Conservation (phyloP, 2,329 filamentous ascomycete genomes). For the Phialophora verrucosa region DNA sequence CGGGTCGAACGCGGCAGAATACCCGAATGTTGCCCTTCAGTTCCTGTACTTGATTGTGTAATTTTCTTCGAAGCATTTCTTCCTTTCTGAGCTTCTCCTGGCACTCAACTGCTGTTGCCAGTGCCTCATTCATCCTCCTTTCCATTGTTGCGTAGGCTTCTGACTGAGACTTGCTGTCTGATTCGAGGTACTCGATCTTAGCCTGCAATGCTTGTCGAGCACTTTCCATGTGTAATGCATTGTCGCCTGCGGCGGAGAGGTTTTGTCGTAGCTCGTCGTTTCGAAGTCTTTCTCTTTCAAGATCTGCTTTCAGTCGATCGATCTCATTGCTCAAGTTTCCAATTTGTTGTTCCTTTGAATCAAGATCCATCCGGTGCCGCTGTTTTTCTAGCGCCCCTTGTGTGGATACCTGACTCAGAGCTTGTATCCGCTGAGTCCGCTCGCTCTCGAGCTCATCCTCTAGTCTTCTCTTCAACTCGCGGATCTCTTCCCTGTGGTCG, state of each 20-base stretch:
- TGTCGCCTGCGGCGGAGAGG: constrained; percentile 64
- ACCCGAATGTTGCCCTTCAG: constrained; percentile 98
- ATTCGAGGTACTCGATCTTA: constrained; percentile 87
- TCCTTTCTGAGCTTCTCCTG: constrained; percentile 86
- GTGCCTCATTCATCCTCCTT: constrained; percentile 76
- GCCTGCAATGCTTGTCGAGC: constrained; percentile 77
- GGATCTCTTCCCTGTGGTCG: constrained; percentile 71
- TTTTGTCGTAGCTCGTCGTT: constrained; percentile 64
- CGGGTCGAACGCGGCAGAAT: constrained; percentile 91
- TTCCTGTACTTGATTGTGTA: constrained; percentile 98
- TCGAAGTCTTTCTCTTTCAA: constrained; percentile 68
- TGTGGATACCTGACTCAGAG: constrained; percentile 68
- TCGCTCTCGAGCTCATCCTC: constrained; percentile 72
- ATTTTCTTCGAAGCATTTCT: constrained; percentile 84
- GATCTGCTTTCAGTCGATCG: constrained; percentile 52
- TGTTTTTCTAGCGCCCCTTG: constrained; percentile 57
- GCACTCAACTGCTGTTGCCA: constrained; percentile 70
- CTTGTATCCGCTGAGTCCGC: constrained; percentile 61
- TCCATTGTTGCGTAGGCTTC: constrained; percentile 84
- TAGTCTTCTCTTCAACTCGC: constrained; percentile 66
- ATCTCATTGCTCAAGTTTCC: constrained; percentile 51
- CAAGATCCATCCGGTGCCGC: constrained; percentile 51
- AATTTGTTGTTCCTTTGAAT: constrained; percentile 62
- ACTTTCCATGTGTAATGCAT: constrained; percentile 72
- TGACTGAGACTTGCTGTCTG: constrained; percentile 85